Evolutionary conservation across 23 red algal species (phyloP).

Genomic region (Gracilaria gracilis): DNA sequence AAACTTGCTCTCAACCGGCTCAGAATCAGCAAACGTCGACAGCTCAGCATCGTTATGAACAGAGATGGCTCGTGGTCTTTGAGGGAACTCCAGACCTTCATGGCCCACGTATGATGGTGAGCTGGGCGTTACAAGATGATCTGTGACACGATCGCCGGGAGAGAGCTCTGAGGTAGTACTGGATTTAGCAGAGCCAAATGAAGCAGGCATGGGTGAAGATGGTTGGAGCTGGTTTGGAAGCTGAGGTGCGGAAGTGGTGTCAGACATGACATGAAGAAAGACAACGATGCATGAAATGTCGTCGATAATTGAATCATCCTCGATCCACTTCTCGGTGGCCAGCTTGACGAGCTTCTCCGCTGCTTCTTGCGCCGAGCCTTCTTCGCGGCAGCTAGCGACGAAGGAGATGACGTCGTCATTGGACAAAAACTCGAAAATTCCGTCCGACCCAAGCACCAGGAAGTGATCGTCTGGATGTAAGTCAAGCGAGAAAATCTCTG

Average conservation of each 20-base stretch:
- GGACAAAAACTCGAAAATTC: slow-evolving; percentile 94
- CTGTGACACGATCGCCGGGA: not conserved
- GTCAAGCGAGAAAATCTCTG: slow-evolving; percentile 73
- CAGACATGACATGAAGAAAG: slow-evolving; percentile 57
- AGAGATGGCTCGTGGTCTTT: not conserved
- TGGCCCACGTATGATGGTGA: not conserved
- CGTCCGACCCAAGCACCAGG: slow-evolving; percentile 85
- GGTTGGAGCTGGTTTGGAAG: not conserved
- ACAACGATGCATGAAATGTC: slow-evolving; percentile 93
- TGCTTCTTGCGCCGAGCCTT: slow-evolving; percentile 71
- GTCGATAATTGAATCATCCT: slow-evolving; percentile 88
- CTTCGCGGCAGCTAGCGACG: slow-evolving; percentile 67
- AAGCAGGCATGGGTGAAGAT: not conserved
- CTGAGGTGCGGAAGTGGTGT: not conserved
- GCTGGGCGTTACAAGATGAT: not conserved
- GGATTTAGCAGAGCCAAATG: not conserved
- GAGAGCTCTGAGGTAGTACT: not conserved
- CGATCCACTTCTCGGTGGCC: slow-evolving; percentile 84
- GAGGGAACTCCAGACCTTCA: not conserved
- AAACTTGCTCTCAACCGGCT: not conserved
- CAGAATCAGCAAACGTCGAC: slow-evolving; percentile 14
- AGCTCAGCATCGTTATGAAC: not conserved
- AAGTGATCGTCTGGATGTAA: slow-evolving; percentile 73
- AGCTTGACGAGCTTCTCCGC: slow-evolving; percentile 87
- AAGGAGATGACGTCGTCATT: slow-evolving; percentile 74